phyloP scores from a whole-genome alignment of 768 basidiomycete genomes.

The Mycena latifolia region DNA sequence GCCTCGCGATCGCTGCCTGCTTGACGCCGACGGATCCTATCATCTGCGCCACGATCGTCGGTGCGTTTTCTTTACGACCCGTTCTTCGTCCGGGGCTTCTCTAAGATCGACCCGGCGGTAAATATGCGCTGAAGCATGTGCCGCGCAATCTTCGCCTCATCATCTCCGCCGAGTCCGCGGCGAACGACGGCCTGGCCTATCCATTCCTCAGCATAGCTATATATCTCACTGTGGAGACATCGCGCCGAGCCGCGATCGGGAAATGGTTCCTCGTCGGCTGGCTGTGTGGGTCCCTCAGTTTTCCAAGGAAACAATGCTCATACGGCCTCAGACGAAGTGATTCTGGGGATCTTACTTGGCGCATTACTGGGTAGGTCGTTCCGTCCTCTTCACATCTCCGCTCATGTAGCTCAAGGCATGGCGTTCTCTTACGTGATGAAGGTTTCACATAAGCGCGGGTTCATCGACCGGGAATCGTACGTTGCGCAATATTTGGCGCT shows the following conservation, averaged over 20 bases:
- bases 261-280: slow-evolving; percentile 92
- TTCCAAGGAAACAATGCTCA: neutral
- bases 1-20: slow-evolving; percentile 89
- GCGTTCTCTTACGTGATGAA: slow-evolving; percentile 55
- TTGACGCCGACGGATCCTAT: slow-evolving; percentile 97
- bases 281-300: slow-evolving; percentile 65
- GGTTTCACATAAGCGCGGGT: slow-evolving; percentile 68
- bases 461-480: slow-evolving; percentile 87
- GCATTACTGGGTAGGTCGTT: slow-evolving; percentile 57
- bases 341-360: slow-evolving; percentile 80
- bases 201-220: slow-evolving; percentile 91
- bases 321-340: slow-evolving; percentile 74
- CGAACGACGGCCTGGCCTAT: slow-evolving; percentile 96
- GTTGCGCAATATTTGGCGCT: slow-evolving; percentile 87
- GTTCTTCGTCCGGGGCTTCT: too few species aligned
- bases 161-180: slow-evolving; percentile 90
- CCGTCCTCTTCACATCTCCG: neutral
- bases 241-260: slow-evolving; percentile 71
- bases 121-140: slow-evolving; percentile 70
- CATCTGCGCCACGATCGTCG: slow-evolving; percentile 86
- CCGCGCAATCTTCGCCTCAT: slow-evolving; percentile 80
- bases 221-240: slow-evolving; percentile 83
- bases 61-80: slow-evolving; percentile 47
- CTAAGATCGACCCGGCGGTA: too few species aligned
- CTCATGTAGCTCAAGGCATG: too few species aligned